A percentile compares a stretch with the other conserved stretches of the same genome.
These are phyloP conservation scores for Gossypium thurberi DNA, from an alignment of 345 rosid species.

Conservation along the genomic window DNA sequence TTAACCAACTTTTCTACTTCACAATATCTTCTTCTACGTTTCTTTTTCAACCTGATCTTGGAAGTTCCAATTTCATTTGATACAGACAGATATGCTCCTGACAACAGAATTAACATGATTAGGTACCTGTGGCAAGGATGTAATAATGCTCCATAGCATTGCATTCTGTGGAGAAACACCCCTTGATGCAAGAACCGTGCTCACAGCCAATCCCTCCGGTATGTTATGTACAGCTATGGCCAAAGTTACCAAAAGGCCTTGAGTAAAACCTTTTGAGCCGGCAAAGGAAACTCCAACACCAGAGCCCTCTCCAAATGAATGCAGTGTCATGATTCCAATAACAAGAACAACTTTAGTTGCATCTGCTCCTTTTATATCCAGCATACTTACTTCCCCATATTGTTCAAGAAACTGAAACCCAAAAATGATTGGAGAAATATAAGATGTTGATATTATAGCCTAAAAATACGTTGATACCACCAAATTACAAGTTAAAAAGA, in stretches of 20 bases:
- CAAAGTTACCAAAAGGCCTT: slow-evolving; percentile 94
- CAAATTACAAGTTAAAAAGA: not conserved
- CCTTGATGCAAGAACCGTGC: slow-evolving; percentile 95
- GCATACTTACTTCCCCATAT: slow-evolving; percentile 95
- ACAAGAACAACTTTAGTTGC: slow-evolving; percentile 92
- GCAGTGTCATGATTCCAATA: slow-evolving; percentile 98
- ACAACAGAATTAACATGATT: slow-evolving; percentile 4
- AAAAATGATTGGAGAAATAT: not conserved
- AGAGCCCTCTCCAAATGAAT: slow-evolving; percentile 98
- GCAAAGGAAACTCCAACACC: slow-evolving; percentile 99
- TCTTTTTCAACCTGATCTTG: slow-evolving; percentile 7
- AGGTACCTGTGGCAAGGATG: slow-evolving; percentile 93
- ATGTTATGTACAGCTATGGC: slow-evolving; percentile 98
- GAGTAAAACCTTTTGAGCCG: slow-evolving; percentile 91
- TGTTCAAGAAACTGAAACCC: slow-evolving; percentile 79
- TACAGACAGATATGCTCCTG: not conserved
- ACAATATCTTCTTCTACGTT: not conserved
- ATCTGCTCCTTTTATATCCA: slow-evolving; percentile 97
- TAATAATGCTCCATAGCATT: slow-evolving; percentile 97
- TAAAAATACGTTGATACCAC: no score
- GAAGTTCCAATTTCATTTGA: not conserved
- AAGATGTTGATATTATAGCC: not conserved
- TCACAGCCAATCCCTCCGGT: slow-evolving; percentile 97
- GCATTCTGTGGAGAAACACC: slow-evolving; percentile 99
- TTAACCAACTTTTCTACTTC: not conserved